Percentiles rank a stretch among this genome's conserved stretches.
Evolutionary conservation across 768 basidiomycete species (phyloP).

Genomic region (Lactarius tabidus): DNA sequence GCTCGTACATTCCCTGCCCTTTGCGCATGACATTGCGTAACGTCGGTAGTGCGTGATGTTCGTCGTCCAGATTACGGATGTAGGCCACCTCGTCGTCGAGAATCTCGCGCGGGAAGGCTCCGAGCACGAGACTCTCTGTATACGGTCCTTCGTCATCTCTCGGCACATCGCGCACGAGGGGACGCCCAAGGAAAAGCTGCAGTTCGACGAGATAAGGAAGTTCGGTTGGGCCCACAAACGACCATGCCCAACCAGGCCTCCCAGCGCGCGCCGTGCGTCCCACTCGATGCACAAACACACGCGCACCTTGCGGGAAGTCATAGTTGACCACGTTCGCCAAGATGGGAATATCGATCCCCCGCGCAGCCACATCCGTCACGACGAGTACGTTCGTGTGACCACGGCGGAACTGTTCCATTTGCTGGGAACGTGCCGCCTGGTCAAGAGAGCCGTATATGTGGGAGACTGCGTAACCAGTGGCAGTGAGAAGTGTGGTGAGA

Average conservation of each 20-base stretch:
- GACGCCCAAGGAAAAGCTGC: conserved; percentile 85
- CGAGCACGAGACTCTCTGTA: conserved; percentile 71
- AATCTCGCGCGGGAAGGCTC: conserved; percentile 72
- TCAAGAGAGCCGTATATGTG: conserved; percentile 96
- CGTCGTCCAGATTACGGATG: conserved; percentile 58
- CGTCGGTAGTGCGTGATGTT: conserved; percentile 58
- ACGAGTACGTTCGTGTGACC: conserved; percentile 81
- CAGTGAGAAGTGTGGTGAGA: conserved; percentile 67
- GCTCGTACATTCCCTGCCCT: conserved; percentile 91
- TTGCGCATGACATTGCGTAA: conserved; percentile 81
- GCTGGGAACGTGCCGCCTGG: conserved; percentile 81
- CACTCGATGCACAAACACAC: conserved; percentile 95
- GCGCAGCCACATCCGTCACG: conserved; percentile 96
- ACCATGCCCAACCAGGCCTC: conserved; percentile 94
- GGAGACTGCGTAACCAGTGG: conserved; percentile 84
- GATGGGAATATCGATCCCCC: conserved; percentile 96
- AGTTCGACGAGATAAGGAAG: conserved; percentile 89
- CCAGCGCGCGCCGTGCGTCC: conserved; percentile 96
- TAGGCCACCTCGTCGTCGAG: conserved; percentile 86
- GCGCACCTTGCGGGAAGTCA: conserved; percentile 91
- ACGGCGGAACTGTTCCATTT: conserved; percentile 87
- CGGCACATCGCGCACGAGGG: conserved; percentile 53
- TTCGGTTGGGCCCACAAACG: conserved; percentile 81
- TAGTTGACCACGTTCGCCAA: conserved; percentile 97
- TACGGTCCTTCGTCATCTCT: conserved; percentile 53